phyloP scores from a whole-genome alignment of 805 yeast species.

The Lipomyces oligophaga region DNA sequence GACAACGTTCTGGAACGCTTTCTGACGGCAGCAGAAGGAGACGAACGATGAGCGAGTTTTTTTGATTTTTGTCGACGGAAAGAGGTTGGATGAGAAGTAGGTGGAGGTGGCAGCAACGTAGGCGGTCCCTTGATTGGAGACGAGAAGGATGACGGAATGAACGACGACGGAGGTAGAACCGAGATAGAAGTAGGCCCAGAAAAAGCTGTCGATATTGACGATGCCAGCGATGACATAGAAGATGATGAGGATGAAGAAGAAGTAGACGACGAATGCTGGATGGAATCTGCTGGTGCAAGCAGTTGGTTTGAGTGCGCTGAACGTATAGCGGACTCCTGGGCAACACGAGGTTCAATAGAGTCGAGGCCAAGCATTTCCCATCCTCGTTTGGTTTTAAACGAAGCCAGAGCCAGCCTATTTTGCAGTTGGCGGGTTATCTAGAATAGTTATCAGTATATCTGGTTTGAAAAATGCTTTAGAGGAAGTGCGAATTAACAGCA shows the following conservation, averaged over 20 bases:
- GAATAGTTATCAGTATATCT: background rate
- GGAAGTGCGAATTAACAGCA: background rate
- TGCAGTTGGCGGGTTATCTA: slow-evolving; percentile 42
- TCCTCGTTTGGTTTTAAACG: slow-evolving; percentile 42
- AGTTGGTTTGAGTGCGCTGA: too few species aligned
- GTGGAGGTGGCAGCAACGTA: background rate
- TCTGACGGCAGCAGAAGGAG: background rate
- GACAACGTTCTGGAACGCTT: slow-evolving; percentile 4
- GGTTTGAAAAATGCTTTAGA: background rate
- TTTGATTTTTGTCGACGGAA: background rate
- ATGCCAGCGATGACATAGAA: too few species aligned
- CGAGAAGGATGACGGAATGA: background rate
- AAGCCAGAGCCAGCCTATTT: slow-evolving; percentile 42
- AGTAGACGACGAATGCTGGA: background rate
- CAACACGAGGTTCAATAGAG: slow-evolving; percentile 38
- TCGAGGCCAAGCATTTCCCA: slow-evolving; percentile 40
- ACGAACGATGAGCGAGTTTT: background rate
- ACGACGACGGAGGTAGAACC: background rate
- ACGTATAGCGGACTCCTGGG: slow-evolving; percentile 20
- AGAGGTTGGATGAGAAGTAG: background rate
- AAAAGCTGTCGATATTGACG: background rate
- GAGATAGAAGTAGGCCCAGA: too few species aligned
- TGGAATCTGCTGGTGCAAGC: background rate
- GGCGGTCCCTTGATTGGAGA: background rate
- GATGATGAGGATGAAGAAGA: slow-evolving; percentile 4